These are phyloP conservation scores for Hanseniaspora guilliermondii DNA, from an alignment of 805 yeast genomes.

Conservation along the genomic window DNA sequence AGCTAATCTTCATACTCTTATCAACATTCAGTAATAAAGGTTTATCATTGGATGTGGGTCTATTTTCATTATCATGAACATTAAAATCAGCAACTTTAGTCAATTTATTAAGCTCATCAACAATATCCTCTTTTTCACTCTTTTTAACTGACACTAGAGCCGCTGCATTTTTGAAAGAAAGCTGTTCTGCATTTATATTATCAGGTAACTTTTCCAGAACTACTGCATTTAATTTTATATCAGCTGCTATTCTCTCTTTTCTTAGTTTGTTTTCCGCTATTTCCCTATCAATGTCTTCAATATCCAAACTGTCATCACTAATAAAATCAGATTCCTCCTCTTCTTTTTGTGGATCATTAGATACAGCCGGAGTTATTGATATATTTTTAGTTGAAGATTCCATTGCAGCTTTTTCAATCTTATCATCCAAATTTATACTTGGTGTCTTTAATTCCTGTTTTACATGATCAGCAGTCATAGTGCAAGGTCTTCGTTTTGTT, in stretches of 20 bases:
- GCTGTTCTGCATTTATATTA: background rate
- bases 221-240: background rate
- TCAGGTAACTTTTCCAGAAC: conserved; percentile 3
- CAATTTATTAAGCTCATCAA: background rate
- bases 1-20: conserved; percentile 10
- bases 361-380: background rate
- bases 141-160: background rate
- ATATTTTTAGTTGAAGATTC: background rate
- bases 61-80: background rate
- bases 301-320: conserved; percentile 10
- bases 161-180: conserved; percentile 11
- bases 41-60: background rate
- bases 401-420: background rate
- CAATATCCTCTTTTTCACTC: background rate
- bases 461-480: background rate
- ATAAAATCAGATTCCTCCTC: conserved; percentile 1
- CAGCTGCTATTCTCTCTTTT: conserved; percentile 1
- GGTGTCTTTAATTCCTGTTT: background rate
- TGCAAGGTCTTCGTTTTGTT: background rate
- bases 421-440: background rate
- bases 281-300: conserved; percentile 12
- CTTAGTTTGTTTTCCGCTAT: conserved; percentile 8
- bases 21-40: conserved; percentile 3
- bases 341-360: background rate
- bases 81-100: background rate